Evolutionary conservation across 2,329 filamentous ascomycete genomes (phyloP).

Genomic region (Alternaria conjuncta): DNA sequence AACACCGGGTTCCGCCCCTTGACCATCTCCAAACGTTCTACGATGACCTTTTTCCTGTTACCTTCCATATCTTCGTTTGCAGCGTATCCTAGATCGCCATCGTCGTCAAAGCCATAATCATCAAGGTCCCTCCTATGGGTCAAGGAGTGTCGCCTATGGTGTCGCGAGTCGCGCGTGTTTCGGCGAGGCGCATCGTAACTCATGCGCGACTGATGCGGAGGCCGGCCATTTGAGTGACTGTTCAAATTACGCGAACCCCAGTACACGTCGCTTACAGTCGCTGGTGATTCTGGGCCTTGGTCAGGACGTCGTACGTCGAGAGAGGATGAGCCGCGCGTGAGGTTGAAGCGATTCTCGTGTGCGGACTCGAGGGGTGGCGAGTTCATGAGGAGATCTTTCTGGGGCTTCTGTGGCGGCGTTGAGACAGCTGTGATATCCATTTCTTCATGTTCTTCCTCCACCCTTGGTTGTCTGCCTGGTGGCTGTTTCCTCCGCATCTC

Average conservation of each 20-base stretch:
- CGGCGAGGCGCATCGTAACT: slow-evolving; percentile 51
- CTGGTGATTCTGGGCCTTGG: slow-evolving; percentile 37
- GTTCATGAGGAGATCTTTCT: slow-evolving; percentile 72
- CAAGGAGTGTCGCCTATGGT: slow-evolving; percentile 53
- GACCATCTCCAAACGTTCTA: slow-evolving; percentile 92
- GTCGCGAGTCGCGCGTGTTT: slow-evolving; percentile 42
- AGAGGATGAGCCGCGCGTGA: slow-evolving; percentile 54
- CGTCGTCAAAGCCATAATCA: slow-evolving; percentile 63
- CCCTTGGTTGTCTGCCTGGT: slow-evolving; percentile 27
- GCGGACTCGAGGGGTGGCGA: slow-evolving; percentile 57
- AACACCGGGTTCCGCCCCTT: slow-evolving; percentile 96
- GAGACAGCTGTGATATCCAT: slow-evolving; percentile 84
- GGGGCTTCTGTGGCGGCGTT: slow-evolving; percentile 58
- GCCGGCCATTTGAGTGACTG: slow-evolving; percentile 27
- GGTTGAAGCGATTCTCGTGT: slow-evolving; percentile 56
- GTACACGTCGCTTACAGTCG: slow-evolving; percentile 43
- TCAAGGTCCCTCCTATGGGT: slow-evolving; percentile 61
- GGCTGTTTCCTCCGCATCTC: slow-evolving; percentile 76
- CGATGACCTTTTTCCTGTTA: slow-evolving; percentile 90
- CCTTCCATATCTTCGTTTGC: slow-evolving; percentile 94
- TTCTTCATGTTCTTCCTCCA: slow-evolving; percentile 71
- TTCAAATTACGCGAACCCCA: slow-evolving; percentile 29
- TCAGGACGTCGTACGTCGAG: slow-evolving; percentile 45
- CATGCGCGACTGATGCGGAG: slow-evolving; percentile 45
- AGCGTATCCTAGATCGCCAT: slow-evolving; percentile 93